Base-by-base conservation (phyloP, 805 yeast species). In the Clavispora phyllophila region DNA sequence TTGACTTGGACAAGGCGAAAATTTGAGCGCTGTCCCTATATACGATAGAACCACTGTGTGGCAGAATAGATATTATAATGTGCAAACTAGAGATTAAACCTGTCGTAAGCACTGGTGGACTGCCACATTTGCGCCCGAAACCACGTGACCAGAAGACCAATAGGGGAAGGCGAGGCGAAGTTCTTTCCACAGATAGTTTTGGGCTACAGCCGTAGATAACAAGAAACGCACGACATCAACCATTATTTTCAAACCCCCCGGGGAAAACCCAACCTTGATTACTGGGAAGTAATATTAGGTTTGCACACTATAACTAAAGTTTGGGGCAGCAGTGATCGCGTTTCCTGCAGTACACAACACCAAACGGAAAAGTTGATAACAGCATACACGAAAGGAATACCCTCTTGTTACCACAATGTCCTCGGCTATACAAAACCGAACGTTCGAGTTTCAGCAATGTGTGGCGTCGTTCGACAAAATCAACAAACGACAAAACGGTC, bases 391-490 rank as follows among this genome's bases (percentile, higher is more conserved):
- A 18, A 24, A 28, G 20, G 12, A 23, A 17, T 8, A 22, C 9
- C 12, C 14, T 5, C 18, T 22, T 15, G 7, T 20, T n/a, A 20
- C 37, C 23, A 34, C 14, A 39, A 50, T 49, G 54, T 45, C 53
- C 25, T 28, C 51, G 20, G 18, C 63, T 22, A 71, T 81, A 32
- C 91, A 85, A 59, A 95, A 91, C 65, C 74, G 99, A 52, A 91
- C 98, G 8, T 73, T 79, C 48, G 98, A 91, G 72, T 91, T 91
- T 69, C 91, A 89, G 53, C 90, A 89, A 57, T 88, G 96, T 58
- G 96, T 91, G 24, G 66, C 80, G 36, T 79, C 90, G 2, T 82
- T 83, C 62, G 81, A 82, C 58, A 79, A 79, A 53, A 76, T 79
- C 42, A 72, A 78, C 54, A 72, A 77, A 55, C 69, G 68, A 47